A percentile compares a stretch with the other conserved stretches of the same genome.
These are phyloP conservation scores for Mangifera indica DNA, from an alignment of 345 rosid species.

Conservation along the genomic window DNA sequence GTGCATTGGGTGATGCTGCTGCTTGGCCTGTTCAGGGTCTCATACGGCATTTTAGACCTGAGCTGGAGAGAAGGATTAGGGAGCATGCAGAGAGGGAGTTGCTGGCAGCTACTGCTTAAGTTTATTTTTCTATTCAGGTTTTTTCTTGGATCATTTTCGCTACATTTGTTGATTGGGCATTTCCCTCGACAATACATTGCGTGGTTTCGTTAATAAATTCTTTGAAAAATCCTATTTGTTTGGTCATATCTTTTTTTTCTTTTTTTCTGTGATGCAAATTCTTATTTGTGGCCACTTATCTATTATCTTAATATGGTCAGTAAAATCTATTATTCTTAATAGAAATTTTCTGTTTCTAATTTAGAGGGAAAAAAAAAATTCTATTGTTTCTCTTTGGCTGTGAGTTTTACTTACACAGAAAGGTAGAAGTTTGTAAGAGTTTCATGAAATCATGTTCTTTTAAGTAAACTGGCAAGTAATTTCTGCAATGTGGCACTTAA, in stretches of 20 bases:
- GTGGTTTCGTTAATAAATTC: neutral
- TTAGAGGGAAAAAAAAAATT: too few relatives aligned
- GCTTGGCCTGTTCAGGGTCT: slow-evolving; percentile 99
- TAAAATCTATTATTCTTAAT: neutral
- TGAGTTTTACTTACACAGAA: neutral
- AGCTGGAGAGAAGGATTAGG: slow-evolving; percentile 90
- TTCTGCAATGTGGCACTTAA: neutral
- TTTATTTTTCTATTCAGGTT: slow-evolving; percentile 31
- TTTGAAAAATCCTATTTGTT: neutral
- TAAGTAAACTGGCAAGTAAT: neutral
- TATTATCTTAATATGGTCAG: neutral
- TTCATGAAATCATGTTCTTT: too few relatives aligned
- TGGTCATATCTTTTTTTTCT: neutral
- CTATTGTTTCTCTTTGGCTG: neutral
- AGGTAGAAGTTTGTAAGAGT: neutral
- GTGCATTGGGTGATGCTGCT: slow-evolving; percentile 99
- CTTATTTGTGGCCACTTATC: neutral
- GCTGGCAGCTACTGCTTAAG: slow-evolving; percentile 83
- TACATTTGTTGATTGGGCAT: neutral
- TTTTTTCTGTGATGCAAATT: neutral
- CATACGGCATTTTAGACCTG: slow-evolving; percentile 95
- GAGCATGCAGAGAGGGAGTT: slow-evolving; percentile 90
- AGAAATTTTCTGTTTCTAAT: too few relatives aligned
- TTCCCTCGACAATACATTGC: neutral
- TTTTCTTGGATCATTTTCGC: slow-evolving; percentile 3